Percentiles rank a stretch among this genome's conserved stretches.
Conservation (phyloP, 345 rosid species). For the Citrus hindsii region DNA sequence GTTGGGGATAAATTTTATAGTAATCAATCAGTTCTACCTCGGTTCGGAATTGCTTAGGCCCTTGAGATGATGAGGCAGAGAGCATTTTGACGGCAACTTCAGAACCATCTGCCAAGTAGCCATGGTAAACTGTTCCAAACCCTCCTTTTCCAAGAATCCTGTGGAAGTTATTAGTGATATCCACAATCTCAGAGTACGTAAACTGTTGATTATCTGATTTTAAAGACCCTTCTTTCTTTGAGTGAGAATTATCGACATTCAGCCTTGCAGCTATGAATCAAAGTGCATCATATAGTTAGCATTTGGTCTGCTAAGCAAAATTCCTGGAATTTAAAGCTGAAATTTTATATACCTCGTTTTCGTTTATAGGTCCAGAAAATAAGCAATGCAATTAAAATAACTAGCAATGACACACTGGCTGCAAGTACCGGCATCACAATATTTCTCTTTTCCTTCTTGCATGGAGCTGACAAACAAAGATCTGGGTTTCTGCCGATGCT, state of each 20-base stretch:
- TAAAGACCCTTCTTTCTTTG: neutral
- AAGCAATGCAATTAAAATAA: conserved; percentile 13
- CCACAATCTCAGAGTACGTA: conserved; percentile 21
- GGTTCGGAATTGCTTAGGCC: conserved; percentile 24
- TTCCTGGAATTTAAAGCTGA: neutral
- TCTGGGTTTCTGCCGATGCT: conserved; percentile 42
- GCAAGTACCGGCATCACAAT: conserved; percentile 13
- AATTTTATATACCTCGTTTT: conserved; percentile 15
- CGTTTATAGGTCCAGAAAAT: conserved; percentile 15
- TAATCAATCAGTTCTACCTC: conserved; percentile 17
- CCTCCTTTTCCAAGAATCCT: conserved; percentile 34
- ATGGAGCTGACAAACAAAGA: conserved; percentile 31
- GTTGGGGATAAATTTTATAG: neutral
- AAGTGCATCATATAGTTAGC: neutral
- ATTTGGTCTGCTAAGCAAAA: neutral
- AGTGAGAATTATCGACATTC: neutral
- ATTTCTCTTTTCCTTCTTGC: conserved; percentile 30
- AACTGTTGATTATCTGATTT: conserved; percentile 17
- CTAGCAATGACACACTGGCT: neutral
- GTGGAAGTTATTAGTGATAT: conserved; percentile 24
- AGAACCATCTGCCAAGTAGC: conserved; percentile 15
- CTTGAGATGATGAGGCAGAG: conserved; percentile 24
- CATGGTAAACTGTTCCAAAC: conserved; percentile 34
- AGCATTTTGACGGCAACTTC: conserved; percentile 36
- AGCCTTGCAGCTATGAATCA: neutral